phyloP scores from a whole-genome alignment of 139 green algal species.

The Desmodesmus armatus region DNA sequence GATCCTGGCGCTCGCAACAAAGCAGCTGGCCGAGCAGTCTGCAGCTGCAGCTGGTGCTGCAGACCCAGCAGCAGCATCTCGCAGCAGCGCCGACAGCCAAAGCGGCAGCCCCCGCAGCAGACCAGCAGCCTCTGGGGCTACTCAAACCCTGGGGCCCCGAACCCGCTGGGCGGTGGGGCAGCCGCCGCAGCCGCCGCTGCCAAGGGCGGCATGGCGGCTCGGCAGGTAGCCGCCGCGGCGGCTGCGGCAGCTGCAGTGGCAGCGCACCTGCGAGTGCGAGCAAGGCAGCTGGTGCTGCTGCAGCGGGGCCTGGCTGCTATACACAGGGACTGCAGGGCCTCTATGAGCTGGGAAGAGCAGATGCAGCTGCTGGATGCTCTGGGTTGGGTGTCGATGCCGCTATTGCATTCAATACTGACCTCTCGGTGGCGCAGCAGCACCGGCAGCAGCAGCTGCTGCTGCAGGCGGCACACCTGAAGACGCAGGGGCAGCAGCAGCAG shows the following conservation, averaged over 20 bases:
- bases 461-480: too few species aligned
- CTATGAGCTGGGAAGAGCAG: slow-evolving; percentile 32
- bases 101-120: too few species aligned
- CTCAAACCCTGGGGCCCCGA: too few species aligned
- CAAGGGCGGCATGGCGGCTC: slow-evolving; percentile 26
- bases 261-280: slow-evolving; percentile 20
- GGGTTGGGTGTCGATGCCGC: slow-evolving; percentile 23
- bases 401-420: slow-evolving; percentile 23
- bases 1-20: slow-evolving; percentile 1
- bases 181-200: too few species aligned
- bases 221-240: slow-evolving; percentile 16
- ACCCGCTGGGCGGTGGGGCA: too few species aligned
- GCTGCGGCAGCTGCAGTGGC: slow-evolving; percentile 11
- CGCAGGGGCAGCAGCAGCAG: neutral
- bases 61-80: neutral
- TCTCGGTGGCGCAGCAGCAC: neutral
- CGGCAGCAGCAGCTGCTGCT: slow-evolving; percentile 21
- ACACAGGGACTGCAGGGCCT: slow-evolving; percentile 7
- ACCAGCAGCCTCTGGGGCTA: too few species aligned
- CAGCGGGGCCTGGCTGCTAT: slow-evolving; percentile 31
- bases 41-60: neutral
- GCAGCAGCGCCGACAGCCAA: too few species aligned
- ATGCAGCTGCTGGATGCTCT: slow-evolving; percentile 42
- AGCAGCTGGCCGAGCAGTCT: slow-evolving; percentile 22
- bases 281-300: slow-evolving; percentile 39